Conservation (phyloP, 1,284 basidiomycete species). For the Marasmius tenuissimus region DNA sequence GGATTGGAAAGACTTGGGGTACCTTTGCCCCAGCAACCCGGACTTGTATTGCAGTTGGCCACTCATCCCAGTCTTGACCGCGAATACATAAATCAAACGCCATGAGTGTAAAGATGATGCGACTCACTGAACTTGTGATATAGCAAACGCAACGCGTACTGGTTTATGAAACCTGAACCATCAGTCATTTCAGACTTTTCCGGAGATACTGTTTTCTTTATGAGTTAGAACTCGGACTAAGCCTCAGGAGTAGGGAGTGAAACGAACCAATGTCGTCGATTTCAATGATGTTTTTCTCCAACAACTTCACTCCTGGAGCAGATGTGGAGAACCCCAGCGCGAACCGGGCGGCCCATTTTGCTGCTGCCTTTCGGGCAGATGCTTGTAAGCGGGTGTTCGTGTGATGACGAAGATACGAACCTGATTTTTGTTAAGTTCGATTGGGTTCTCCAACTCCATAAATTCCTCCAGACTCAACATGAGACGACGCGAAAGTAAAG, state of each 20-base stretch:
- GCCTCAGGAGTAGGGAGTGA: conserved; percentile 1
- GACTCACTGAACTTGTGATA: conserved; percentile 12
- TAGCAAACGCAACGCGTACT: conserved; percentile 32
- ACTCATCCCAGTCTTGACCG: conserved; percentile 29
- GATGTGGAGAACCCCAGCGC: conserved; percentile 41
- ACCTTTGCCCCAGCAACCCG: conserved; percentile 48
- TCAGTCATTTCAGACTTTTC: conserved; percentile 51
- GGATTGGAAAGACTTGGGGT: conserved; percentile 1
- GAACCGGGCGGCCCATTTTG: conserved; percentile 52
- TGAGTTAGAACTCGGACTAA: not conserved
- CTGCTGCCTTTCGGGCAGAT: conserved; percentile 36
- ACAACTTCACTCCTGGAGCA: conserved; percentile 28
- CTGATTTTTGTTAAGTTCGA: conserved; percentile 27
- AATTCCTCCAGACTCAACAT: conserved; percentile 23
- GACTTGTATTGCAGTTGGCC: conserved; percentile 50
- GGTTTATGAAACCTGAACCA: conserved; percentile 49
- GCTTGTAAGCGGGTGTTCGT: not conserved
- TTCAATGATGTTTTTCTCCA: conserved; percentile 21
- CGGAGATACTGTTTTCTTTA: conserved; percentile 16
- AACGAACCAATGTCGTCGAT: conserved; percentile 40
- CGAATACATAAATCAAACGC: not conserved
- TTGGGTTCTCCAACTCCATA: conserved; percentile 29
- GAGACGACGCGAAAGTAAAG: conserved; percentile 15
- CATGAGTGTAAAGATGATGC: conserved; percentile 18
- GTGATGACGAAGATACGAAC: conserved; percentile 17